Conservation (phyloP, 148 eudicot genomes). For the Rheum nobile region DNA sequence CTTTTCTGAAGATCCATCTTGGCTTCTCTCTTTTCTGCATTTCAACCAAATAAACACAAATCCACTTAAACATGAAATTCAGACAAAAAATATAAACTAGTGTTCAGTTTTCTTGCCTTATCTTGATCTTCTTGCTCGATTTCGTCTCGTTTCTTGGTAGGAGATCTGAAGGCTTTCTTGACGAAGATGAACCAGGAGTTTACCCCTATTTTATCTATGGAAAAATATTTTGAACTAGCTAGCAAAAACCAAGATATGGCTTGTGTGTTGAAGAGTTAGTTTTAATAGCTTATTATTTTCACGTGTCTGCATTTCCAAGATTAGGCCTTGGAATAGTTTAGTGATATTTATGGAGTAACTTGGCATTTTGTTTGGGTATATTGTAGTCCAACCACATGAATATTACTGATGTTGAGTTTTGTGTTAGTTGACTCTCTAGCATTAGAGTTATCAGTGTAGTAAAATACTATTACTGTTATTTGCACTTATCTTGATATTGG, state of each 20-base stretch:
- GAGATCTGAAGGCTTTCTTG: constrained; percentile 41
- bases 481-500: constrained; percentile 2
- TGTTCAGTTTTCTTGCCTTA: no score
- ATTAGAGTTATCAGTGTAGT: neutral
- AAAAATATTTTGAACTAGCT: no score
- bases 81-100: neutral
- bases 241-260: no score
- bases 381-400: no score
- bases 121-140: constrained; percentile 12
- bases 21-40: constrained; percentile 31
- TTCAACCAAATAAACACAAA: no score
- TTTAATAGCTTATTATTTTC: no score
- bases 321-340: no score
- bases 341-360: no score
- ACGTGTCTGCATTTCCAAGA: no score
- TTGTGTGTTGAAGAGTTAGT: no score
- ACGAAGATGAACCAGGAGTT: constrained; percentile 39
- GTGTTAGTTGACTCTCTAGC: neutral
- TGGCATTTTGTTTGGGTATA: no score
- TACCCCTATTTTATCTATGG: constrained; percentile 18
- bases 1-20: constrained; percentile 38
- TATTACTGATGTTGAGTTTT: neutral
- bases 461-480: neutral
- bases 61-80: neutral
- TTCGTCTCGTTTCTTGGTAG: constrained; percentile 12